Base-by-base conservation (phyloP, 495 filamentous ascomycete genomes). In the Neurospora sublineolata region DNA sequence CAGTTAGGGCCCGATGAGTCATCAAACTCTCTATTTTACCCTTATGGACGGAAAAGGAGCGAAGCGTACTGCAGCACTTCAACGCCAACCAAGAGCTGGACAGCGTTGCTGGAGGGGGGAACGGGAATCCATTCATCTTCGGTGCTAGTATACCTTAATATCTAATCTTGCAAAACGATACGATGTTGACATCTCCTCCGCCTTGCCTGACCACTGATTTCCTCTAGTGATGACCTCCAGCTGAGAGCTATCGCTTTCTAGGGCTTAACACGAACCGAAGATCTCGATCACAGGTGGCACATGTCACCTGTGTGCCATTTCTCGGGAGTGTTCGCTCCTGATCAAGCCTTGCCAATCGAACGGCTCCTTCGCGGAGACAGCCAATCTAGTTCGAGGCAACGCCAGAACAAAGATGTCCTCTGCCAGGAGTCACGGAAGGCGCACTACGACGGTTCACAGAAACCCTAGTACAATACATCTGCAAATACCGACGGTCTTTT, bases 71-170 rank as follows among this genome's bases (percentile, higher is more conserved):
- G 18, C 52, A 14, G 23, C 11, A 60, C 52, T 14, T 3, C 12
- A 74, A 58, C 74, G 76, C 70, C 70, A 75, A 79, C 73, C 77
- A 79, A 79, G 77, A 70, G 76, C 76, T 79, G 77, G 73, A 72
- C 77, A 71, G 67, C 72, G 75, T 72, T 73, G 71, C 67, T 33
- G 37, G 23, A 52, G 42, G 39, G 38, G 39, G 14, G 23, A 60
- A 60, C 27, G 14, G 27, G 8, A 30, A 30, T 9, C 27, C 46
- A 58, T 60, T 60, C 12, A 60, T 33, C 2, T 60, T 60, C 12
- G 52, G 52, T 33, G 52, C 52, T 33, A 60, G 23, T 58, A 60
- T 33, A 30, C 23, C 52, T 60, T 60, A 33, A 60, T 60, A 33
- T 60, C 23, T 60, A 60, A 60, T 33, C 12, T 16, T 60, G 52